Evolutionary conservation across 352 stramenopile species (phyloP), one percentile per base, ranked within the genome.

Genomic region (Globisporangium lucens): DNA sequence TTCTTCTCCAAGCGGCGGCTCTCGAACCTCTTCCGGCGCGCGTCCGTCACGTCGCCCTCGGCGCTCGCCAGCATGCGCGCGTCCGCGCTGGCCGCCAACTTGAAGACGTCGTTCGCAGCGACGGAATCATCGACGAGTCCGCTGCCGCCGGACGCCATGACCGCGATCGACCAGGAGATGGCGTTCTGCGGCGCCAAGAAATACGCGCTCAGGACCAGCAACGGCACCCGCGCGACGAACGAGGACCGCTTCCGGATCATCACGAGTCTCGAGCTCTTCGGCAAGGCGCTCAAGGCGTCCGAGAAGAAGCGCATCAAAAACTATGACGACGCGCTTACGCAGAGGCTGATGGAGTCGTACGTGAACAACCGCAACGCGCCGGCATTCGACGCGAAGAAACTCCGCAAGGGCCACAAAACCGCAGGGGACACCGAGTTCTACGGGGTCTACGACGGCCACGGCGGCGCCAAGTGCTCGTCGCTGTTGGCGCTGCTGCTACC

Each of bases 391-490:
- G 55, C 79, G 1, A 78, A 76, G 61, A 78, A 77, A 27, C 51
- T 88, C 30, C 61, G 78, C 36, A 76, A 80, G 12, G 55, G 38
- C 78, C 22, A 72, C 38, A 66, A 66, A 20, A 49, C 68, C 13
- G 47, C 52, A 4, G 71, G 72, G 30, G 73, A 79, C 58, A 94
- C 83, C 20, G 77, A 82, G 70, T 85, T 91, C 56, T 92, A 83
- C 56, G 86, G 82, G 8, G 67, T 94, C n/a, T 94, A 89, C 65
- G 86, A 94, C 59, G 86, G 86, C 43, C 86, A 94, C 47, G 86
- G 83, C 30, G 86, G 86, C 22, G 79, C 73, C 10, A 73, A 71
- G 52, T 85, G 82, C 53, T 91, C 82, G 38, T 83, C 79, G 24
- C 62, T 91, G 6, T 61, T 93, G 35, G 84, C 84, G 29, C 74